These are phyloP conservation scores for Globisporangium radiosum DNA, from an alignment of 352 stramenopile genomes.

Conservation along the genomic window DNA sequence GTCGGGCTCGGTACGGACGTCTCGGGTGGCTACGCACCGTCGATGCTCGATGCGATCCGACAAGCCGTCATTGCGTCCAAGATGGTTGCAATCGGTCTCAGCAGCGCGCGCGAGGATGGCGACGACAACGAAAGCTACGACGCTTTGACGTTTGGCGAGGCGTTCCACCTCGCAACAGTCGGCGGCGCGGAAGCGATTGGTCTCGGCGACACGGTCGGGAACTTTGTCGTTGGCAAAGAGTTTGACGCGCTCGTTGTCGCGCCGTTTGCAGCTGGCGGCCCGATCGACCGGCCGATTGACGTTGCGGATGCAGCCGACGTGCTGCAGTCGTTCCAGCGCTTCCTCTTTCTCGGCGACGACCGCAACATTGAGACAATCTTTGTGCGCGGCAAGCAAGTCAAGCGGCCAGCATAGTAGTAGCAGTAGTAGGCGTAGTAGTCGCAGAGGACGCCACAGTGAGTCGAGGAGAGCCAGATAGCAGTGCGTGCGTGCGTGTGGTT, in stretches of 20 bases:
- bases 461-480: too few relatives aligned
- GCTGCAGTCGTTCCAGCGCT: conserved; percentile 86
- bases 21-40: conserved; percentile 90
- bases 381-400: conserved; percentile 58
- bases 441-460: not conserved
- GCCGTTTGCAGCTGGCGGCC: conserved; percentile 35
- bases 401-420: conserved; percentile 10
- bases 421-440: not conserved
- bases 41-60: conserved; percentile 90
- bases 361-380: conserved; percentile 87
- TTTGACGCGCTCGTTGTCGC: conserved; percentile 90
- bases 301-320: conserved; percentile 35
- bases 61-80: conserved; percentile 89
- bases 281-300: conserved; percentile 64
- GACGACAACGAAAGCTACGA: conserved; percentile 19
- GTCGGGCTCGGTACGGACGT: conserved; percentile 94
- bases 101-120: conserved; percentile 34
- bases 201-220: conserved; percentile 78
- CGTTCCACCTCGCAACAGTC: conserved; percentile 88
- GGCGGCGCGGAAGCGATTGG: conserved; percentile 79
- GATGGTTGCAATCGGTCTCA: conserved; percentile 59
- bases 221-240: conserved; percentile 84
- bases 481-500: too few relatives aligned
- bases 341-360: conserved; percentile 88
- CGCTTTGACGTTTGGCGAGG: conserved; percentile 66